Percentiles rank a stretch among this genome's conserved stretches.
phyloP scores from a whole-genome alignment of 2,329 filamentous ascomycete genomes.

The Ceratocystis ficicola region DNA sequence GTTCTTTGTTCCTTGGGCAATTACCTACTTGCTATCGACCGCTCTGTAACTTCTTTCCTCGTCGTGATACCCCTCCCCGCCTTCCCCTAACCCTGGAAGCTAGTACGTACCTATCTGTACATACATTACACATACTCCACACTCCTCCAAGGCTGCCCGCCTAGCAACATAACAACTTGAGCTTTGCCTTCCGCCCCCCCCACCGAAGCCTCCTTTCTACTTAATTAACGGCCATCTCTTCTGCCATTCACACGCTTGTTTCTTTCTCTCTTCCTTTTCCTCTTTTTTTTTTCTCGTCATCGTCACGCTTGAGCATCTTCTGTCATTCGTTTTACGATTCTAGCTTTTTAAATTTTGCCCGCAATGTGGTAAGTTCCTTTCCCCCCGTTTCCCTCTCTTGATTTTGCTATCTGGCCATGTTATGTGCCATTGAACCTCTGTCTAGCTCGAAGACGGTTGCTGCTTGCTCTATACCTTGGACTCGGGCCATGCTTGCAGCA shows the following conservation, averaged over 20 bases:
- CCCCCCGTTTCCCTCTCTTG: conserved; percentile 16
- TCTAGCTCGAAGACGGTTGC: not conserved
- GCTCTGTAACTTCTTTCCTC: conserved; percentile 18
- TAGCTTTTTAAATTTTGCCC: conserved; percentile 19
- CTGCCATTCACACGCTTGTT: conserved; percentile 3
- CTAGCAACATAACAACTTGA: conserved; percentile 12
- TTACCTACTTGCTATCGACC: not conserved
- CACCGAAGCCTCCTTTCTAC: conserved; percentile 19
- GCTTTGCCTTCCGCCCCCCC: conserved; percentile 6
- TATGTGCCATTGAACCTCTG: conserved; percentile 3
- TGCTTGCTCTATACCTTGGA: not conserved
- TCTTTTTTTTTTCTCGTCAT: conserved; percentile 13
- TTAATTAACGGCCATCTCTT: conserved; percentile 16
- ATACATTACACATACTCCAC: conserved; percentile 18
- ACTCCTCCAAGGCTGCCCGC: not conserved
- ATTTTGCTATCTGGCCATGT: conserved; percentile 2
- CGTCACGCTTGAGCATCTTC: conserved; percentile 13
- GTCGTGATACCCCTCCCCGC: conserved; percentile 21
- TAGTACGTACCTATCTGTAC: not conserved
- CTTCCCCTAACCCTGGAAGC: conserved; percentile 11
- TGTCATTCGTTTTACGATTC: conserved; percentile 21
- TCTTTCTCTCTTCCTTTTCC: conserved; percentile 6
- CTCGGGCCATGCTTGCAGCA: not conserved
- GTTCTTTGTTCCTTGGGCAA: not conserved
- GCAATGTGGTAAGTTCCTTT: conserved; percentile 22